These are phyloP conservation scores for Mollisia scopiformis DNA, from an alignment of 2,329 filamentous ascomycete species.

Conservation along the genomic window DNA sequence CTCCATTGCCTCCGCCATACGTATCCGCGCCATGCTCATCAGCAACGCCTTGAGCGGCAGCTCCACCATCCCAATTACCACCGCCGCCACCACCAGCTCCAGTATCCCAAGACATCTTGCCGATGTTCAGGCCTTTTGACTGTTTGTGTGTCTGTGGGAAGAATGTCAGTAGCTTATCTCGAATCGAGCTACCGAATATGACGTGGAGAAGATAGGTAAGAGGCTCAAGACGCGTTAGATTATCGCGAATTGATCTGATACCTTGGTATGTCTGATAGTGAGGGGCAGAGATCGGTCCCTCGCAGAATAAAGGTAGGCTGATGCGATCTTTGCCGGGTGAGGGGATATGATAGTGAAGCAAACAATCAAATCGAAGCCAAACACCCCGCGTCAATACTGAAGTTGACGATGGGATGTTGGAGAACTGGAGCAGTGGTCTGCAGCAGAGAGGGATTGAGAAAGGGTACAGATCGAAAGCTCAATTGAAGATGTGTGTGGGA, in stretches of 20 bases:
- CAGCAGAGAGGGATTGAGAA: neutral
- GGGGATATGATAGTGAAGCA: neutral
- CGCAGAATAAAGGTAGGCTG: neutral
- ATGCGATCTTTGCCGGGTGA: neutral
- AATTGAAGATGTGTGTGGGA: neutral
- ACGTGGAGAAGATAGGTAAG: too few species aligned
- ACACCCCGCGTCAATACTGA: neutral
- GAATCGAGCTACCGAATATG: neutral
- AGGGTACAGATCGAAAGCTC: neutral
- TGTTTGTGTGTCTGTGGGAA: neutral
- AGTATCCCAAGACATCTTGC: conserved; percentile 34
- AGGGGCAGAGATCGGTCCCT: neutral
- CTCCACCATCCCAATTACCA: neutral
- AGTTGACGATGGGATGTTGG: neutral
- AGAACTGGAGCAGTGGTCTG: neutral
- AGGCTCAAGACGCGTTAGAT: neutral
- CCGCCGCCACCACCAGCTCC: conserved; percentile 11
- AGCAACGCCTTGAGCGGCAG: neutral
- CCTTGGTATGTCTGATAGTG: neutral
- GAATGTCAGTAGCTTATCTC: neutral
- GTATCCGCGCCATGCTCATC: conserved; percentile 7
- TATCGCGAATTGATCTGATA: neutral
- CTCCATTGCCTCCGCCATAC: too few species aligned
- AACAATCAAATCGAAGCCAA: neutral
- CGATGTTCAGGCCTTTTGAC: neutral